A percentile compares a stretch with the other conserved stretches of the same genome.
phyloP scores from a whole-genome alignment of 352 stramenopile species.

The Phytophthora nicotianae region DNA sequence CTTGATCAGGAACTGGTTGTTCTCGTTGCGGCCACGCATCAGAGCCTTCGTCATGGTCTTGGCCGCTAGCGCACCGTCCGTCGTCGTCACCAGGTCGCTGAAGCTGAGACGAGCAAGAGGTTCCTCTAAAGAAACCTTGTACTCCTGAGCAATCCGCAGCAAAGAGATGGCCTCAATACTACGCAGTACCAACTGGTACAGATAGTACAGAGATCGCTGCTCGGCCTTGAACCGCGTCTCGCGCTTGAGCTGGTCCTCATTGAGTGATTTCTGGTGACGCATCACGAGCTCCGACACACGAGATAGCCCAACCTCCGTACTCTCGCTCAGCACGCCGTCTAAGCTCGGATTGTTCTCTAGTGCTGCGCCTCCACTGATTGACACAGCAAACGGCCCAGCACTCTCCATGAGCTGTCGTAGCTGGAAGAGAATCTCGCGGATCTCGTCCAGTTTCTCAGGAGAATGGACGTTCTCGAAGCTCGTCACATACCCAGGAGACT shows the following conservation, averaged over 20 bases:
- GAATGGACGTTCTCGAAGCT: slow-evolving; percentile 55
- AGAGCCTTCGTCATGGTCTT: slow-evolving; percentile 84
- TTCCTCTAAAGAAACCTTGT: slow-evolving; percentile 75
- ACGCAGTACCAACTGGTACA: slow-evolving; percentile 79
- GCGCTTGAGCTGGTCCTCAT: slow-evolving; percentile 72
- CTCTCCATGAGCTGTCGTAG: slow-evolving; percentile 83
- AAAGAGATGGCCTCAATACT: slow-evolving; percentile 84
- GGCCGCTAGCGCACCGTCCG: slow-evolving; percentile 57
- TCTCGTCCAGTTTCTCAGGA: slow-evolving; percentile 65
- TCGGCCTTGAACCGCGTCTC: slow-evolving; percentile 83
- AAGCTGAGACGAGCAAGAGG: slow-evolving; percentile 69
- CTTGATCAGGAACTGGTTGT: slow-evolving; percentile 83
- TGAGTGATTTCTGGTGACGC: slow-evolving; percentile 75
- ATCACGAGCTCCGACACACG: slow-evolving; percentile 69
- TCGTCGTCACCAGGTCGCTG: slow-evolving; percentile 75
- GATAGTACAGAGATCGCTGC: slow-evolving; percentile 80
- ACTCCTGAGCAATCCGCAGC: slow-evolving; percentile 63
- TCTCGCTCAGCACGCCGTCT: slow-evolving; percentile 41
- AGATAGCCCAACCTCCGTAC: slow-evolving; percentile 50
- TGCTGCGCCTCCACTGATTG: slow-evolving; percentile 67
- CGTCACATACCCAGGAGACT: slow-evolving; percentile 23
- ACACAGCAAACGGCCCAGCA: slow-evolving; percentile 71
- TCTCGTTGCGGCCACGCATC: slow-evolving; percentile 79
- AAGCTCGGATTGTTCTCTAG: slow-evolving; percentile 63
- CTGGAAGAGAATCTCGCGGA: slow-evolving; percentile 85